Conservation (phyloP, 345 rosid species). For the Orychophragmus violaceus region DNA sequence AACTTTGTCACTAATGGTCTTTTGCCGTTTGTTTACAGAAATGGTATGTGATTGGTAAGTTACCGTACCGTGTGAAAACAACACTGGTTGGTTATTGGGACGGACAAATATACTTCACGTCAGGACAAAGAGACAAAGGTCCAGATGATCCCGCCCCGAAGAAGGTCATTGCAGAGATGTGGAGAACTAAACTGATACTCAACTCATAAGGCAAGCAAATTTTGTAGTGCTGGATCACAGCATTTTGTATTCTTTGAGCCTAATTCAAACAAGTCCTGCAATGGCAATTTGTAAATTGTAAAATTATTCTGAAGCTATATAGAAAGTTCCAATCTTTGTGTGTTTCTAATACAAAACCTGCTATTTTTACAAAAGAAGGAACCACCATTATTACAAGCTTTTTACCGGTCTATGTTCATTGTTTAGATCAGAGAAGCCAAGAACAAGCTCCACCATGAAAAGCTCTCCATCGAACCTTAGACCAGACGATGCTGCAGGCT, state of each 20-base stretch:
- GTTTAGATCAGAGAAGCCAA: conserved; percentile 35
- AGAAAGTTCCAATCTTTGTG: neutral
- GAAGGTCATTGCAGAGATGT: conserved; percentile 79
- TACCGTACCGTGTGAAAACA: conserved; percentile 91
- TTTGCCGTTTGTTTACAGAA: conserved; percentile 36
- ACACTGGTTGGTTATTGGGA: conserved; percentile 79
- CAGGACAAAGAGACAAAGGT: conserved; percentile 93
- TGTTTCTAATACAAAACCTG: neutral
- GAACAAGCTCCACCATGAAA: conserved; percentile 59
- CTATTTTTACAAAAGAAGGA: conserved; percentile 1
- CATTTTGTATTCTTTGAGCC: neutral
- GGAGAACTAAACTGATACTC: conserved; percentile 82
- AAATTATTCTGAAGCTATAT: conserved; percentile 18
- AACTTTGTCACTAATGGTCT: neutral
- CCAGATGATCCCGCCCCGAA: conserved; percentile 70
- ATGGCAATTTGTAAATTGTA: conserved; percentile 21
- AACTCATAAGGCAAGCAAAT: conserved; percentile 26
- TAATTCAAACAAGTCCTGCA: conserved; percentile 2
- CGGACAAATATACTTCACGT: conserved; percentile 85
- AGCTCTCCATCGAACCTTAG: conserved; percentile 75
- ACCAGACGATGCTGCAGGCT: conserved; percentile 48
- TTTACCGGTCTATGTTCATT: conserved; percentile 5
- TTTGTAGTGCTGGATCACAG: neutral
- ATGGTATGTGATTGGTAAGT: conserved; percentile 82
- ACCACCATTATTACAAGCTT: neutral